Evolutionary conservation across 371 early-diverging fungal genomes (phyloP).

Genomic region (Caulochytrium protostelioides): DNA sequence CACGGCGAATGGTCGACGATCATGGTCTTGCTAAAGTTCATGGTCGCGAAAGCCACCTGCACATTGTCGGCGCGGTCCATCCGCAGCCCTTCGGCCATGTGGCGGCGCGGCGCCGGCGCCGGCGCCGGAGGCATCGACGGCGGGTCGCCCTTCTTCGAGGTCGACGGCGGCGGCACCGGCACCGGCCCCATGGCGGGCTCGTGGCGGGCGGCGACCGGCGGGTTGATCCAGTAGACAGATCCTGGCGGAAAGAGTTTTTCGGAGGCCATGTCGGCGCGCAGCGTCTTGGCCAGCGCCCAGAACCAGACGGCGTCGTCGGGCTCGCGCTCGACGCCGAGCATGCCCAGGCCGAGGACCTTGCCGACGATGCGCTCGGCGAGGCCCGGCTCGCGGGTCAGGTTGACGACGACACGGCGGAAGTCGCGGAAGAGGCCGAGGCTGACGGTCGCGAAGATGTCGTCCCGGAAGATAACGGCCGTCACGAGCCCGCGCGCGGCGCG

Average conservation of each 20-base stretch:
- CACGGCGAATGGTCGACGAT: conserved; percentile 47
- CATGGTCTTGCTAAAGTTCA: conserved; percentile 45
- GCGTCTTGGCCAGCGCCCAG: conserved; percentile 52
- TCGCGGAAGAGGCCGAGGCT: no score
- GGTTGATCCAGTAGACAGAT: conserved; percentile 37
- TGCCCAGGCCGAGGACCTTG: conserved; percentile 28
- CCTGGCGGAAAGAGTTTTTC: conserved; percentile 62
- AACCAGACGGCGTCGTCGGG: conserved; percentile 49
- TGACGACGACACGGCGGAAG: no score
- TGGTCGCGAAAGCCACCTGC: conserved; percentile 37
- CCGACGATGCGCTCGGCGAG: conserved; percentile 46
- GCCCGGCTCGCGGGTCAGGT: no score
- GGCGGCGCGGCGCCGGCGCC: no score
- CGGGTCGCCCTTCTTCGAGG: not conserved
- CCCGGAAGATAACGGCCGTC: no score
- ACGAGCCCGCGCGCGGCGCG: no score
- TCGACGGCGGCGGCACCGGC: not conserved
- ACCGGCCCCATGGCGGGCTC: not conserved
- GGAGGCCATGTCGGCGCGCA: conserved; percentile 53
- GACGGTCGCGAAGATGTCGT: no score
- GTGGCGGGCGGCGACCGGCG: no score
- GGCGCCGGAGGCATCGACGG: no score
- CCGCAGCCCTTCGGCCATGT: no score
- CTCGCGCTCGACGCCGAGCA: not conserved
- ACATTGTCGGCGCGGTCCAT: conserved; percentile 24